phyloP scores from a whole-genome alignment of 2,329 filamentous ascomycete genomes.

The Verticillium longisporum region DNA sequence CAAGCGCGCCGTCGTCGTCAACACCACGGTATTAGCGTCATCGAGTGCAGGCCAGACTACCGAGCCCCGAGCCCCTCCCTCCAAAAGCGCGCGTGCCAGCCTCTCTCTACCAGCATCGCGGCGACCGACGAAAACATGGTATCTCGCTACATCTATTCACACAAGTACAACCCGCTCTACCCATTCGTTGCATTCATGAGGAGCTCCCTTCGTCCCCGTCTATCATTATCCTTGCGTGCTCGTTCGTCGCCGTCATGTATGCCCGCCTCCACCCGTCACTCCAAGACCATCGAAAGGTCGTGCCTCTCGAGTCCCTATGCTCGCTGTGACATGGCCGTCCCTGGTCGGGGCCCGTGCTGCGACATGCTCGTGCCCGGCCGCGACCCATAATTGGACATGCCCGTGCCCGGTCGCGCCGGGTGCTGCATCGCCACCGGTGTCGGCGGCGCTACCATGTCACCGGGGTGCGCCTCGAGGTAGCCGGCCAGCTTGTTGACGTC shows the following conservation, averaged over 20 bases:
- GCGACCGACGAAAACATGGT: conserved; percentile 3
- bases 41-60: background rate
- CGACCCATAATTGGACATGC: background rate
- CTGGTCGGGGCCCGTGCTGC: background rate
- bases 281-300: background rate
- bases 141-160: conserved; percentile 8
- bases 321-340: background rate
- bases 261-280: background rate
- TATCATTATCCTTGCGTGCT: background rate
- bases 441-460: background rate
- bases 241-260: background rate
- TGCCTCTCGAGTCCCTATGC: background rate
- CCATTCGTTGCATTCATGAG: background rate
- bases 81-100: background rate
- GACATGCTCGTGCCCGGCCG: background rate
- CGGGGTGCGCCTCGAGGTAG: conserved; percentile 16
- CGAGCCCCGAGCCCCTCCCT: too few species aligned
- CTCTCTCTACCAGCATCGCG: background rate
- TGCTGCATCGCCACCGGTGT: background rate
- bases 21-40: background rate
- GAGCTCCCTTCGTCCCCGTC: background rate
- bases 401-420: background rate
- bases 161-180: background rate
- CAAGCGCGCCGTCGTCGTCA: too few species aligned
- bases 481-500: conserved; percentile 36